Evolutionary conservation across 2,329 filamentous ascomycete genomes (phyloP), one percentile per base, ranked within the genome.

Genomic region (Colletotrichum neosansevieriae): DNA sequence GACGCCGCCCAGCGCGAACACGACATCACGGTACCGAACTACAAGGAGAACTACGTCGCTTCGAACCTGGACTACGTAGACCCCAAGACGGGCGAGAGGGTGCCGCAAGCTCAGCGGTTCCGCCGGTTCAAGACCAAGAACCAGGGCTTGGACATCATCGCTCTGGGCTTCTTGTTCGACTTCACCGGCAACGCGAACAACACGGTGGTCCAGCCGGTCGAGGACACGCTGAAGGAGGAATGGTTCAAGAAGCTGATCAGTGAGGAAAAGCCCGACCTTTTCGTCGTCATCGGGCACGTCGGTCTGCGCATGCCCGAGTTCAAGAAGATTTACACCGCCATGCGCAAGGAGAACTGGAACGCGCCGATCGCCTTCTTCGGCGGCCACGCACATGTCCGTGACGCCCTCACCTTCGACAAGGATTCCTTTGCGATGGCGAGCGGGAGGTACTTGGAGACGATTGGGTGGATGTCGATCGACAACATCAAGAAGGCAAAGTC

Each of bases 151-250:
- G 88, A 91, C 15, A 89, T 99, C 66, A 83, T 97, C 56, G 93
- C 95, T 0, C 94, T 99, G 78, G 96, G 96, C 2, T 98, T 99
- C 79, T 82, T 99, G 3, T 99, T 98, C 79, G 90, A 99, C 80
- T 99, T 99, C 74, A 93, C 88, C 1, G 90, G 91, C 17, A 97
- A 97, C 77, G 91, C 92, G 63, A 96, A 97, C 77, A 98, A 98
- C 78, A 97, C 93, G 0, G 84, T 93, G 3, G 93, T 98, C 0
- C 90, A 93, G 73, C 88, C 86, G 0, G 94, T 97, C 2, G 88
- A 92, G 72, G 87, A 97, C 9, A 92, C 93, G 0, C 86, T 98
- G 73, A 89, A 93, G 76, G 90, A 97, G 77, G 80, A 88, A 6
- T 99, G 96, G 96, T 98, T 98, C 75, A 91, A 93, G 73, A 85